These are phyloP conservation scores for Mycena indigotica DNA, from an alignment of 768 basidiomycete genomes.

Conservation along the genomic window DNA sequence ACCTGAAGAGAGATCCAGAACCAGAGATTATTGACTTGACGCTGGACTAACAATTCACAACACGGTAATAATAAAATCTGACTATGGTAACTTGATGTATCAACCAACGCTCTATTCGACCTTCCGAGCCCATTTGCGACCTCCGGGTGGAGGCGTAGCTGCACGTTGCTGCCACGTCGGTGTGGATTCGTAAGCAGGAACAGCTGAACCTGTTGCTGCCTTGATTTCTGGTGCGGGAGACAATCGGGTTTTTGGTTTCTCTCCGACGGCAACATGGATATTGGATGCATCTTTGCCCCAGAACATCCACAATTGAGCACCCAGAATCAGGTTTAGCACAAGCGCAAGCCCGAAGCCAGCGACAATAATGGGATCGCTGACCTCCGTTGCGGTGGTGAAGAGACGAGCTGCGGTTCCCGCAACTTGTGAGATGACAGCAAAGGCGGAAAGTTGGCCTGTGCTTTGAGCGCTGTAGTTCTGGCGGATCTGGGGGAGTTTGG, in stretches of 20 bases:
- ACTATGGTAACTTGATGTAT: too few relatives aligned
- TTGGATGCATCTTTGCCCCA: slow-evolving; percentile 56
- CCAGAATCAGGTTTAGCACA: slow-evolving; percentile 80
- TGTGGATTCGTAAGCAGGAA: slow-evolving; percentile 14
- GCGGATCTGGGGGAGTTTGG: slow-evolving; percentile 91
- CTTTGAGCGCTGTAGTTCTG: slow-evolving; percentile 75
- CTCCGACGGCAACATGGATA: too few relatives aligned
- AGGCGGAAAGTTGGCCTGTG: slow-evolving; percentile 92
- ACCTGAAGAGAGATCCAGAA: neutral
- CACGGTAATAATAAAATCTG: too few relatives aligned
- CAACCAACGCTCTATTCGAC: slow-evolving; percentile 13
- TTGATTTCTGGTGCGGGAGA: neutral
- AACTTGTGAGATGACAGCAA: slow-evolving; percentile 88
- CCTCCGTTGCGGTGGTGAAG: slow-evolving; percentile 91
- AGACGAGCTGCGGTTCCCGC: slow-evolving; percentile 87
- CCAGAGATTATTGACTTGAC: slow-evolving; percentile 11
- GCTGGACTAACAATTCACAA: neutral
- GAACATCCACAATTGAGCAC: slow-evolving; percentile 81
- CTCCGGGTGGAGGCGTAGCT: slow-evolving; percentile 14
- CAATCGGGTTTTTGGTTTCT: neutral
- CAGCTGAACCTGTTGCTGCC: neutral
- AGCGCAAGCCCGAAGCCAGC: slow-evolving; percentile 87
- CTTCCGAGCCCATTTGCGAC: slow-evolving; percentile 26
- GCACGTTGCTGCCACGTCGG: slow-evolving; percentile 19
- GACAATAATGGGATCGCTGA: slow-evolving; percentile 77